Percentiles rank a stretch among this genome's conserved stretches.
These are phyloP conservation scores for Kluyveromyces dobzhanskii DNA, from an alignment of 805 yeast species.

Conservation along the genomic window DNA sequence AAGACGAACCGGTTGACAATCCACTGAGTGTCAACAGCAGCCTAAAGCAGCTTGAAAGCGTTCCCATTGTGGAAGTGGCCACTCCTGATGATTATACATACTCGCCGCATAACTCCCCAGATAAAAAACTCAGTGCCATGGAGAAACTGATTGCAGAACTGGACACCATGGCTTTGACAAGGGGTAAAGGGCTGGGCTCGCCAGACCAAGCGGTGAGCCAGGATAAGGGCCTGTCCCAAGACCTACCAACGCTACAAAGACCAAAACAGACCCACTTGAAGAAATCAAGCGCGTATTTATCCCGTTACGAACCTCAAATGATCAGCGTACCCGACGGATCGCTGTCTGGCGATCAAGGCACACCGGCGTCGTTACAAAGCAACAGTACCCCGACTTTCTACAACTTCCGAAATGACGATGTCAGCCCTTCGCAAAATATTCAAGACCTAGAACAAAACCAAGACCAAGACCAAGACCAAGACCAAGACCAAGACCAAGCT, in stretches of 20 bases:
- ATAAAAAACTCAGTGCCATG: conserved; percentile 8
- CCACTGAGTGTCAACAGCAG: too few relatives aligned
- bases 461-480: too few relatives aligned
- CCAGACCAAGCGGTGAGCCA: too few relatives aligned
- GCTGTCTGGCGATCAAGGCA: conserved; percentile 1
- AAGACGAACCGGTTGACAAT: too few relatives aligned
- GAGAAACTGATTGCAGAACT: conserved; percentile 26
- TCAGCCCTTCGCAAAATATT: not conserved
- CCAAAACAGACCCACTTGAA: conserved; percentile 8
- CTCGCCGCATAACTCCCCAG: too few relatives aligned
- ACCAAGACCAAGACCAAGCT: too few relatives aligned
- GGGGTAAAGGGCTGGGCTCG: conserved; percentile 12
- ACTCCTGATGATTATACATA: too few relatives aligned
- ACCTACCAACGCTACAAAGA: too few relatives aligned
- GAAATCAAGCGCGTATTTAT: conserved; percentile 30
- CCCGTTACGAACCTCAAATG: conserved; percentile 15
- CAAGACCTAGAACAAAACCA: too few relatives aligned
- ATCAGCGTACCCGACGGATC: not conserved
- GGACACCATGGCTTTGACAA: conserved; percentile 21
- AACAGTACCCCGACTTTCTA: conserved; percentile 18
- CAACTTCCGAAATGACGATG: conserved; percentile 11
- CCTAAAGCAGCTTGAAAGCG: too few relatives aligned
- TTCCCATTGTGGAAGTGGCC: too few relatives aligned
- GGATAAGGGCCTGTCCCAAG: not conserved
- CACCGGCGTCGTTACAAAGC: conserved; percentile 1